A percentile compares a stretch with the other conserved stretches of the same genome.
phyloP scores from a whole-genome alignment of 441 rosid genomes.

The Gossypium laxum region DNA sequence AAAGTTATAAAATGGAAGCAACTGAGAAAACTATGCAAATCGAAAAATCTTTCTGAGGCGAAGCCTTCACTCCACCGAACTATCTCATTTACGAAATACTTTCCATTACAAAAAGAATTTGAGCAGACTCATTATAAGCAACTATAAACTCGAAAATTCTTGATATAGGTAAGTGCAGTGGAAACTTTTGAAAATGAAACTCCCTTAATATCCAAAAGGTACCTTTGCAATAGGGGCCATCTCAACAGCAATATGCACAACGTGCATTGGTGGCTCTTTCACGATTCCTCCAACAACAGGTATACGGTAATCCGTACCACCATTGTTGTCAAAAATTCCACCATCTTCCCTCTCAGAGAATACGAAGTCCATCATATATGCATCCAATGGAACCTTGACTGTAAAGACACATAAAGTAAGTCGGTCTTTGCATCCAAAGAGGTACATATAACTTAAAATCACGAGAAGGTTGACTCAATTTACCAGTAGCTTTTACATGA shows the following conservation, averaged over 20 bases:
- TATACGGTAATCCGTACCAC: slow-evolving; percentile 74
- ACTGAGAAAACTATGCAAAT: neutral
- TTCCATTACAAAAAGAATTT: neutral
- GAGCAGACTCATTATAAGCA: neutral
- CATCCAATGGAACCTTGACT: slow-evolving; percentile 89
- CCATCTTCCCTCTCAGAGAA: slow-evolving; percentile 89
- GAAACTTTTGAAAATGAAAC: neutral
- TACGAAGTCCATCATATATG: slow-evolving; percentile 92
- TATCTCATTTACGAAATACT: neutral
- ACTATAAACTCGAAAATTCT: neutral
- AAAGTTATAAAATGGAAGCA: slow-evolving; percentile 16
- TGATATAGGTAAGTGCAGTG: neutral
- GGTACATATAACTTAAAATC: slow-evolving; percentile 6
- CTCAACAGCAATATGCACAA: slow-evolving; percentile 90
- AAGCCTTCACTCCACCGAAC: neutral
- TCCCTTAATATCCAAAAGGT: slow-evolving; percentile 6
- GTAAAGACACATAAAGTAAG: slow-evolving; percentile 26
- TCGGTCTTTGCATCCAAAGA: neutral
- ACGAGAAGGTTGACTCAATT: slow-evolving; percentile 14
- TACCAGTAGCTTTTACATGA: slow-evolving; percentile 59
- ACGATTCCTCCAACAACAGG: slow-evolving; percentile 67
- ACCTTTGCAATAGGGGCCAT: slow-evolving; percentile 99
- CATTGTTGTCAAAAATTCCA: slow-evolving; percentile 68
- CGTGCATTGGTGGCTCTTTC: slow-evolving; percentile 82
- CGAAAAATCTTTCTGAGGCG: neutral